Base-by-base conservation (phyloP, 2,329 filamentous ascomycete genomes). In the Coniochaeta ligniaria region DNA sequence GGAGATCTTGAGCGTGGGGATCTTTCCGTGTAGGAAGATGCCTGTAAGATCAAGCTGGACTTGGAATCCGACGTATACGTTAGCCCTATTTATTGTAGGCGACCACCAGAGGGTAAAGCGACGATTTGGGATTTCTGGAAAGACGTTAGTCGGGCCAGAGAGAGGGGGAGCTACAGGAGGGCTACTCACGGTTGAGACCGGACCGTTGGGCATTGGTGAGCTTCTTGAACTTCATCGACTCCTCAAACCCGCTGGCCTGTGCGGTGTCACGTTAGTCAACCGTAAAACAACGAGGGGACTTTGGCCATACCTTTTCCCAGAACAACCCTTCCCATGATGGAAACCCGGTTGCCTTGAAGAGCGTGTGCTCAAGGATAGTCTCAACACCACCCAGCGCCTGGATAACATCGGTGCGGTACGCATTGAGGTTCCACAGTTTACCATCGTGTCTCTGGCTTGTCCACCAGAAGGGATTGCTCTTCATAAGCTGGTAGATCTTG, bases 391-490 rank as follows among this genome's bases (percentile, higher is more conserved):
- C 94, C 56, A 97, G 78, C 0, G 94, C 93, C 73, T 98, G 95
- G 61, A 99, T 99, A 11, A 97, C 92, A 77, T 99, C 95, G 7
- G 95, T 97, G 64, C 95, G 83, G 76, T 98, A 97, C 1, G 92
- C 91, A 66, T 98, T 98, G 59, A 99, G 75, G 65, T 97, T 97
- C 95, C 95, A 99, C 5, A 99, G 76, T 71, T 98, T 98, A 71
- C 95, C 95, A 69, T 99, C 95, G 70, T 99, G 96, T 43, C 95
- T 83, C 74, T 98, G 94, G 69, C 91, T 96, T 4, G 95, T 99
- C 95, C 95, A 99, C 92, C 93, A 97, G 81, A 98, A 98, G 0
- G 95, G 95, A 72, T 98, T 97, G 76, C 90, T 96, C 85, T 96
- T 97, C 94, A 99, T 98, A 63, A 98, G 81, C 74, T 98, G 94